These are phyloP conservation scores for Neofusicoccum sp. DNA, from an alignment of 2,329 filamentous ascomycete species.

Conservation along the genomic window DNA sequence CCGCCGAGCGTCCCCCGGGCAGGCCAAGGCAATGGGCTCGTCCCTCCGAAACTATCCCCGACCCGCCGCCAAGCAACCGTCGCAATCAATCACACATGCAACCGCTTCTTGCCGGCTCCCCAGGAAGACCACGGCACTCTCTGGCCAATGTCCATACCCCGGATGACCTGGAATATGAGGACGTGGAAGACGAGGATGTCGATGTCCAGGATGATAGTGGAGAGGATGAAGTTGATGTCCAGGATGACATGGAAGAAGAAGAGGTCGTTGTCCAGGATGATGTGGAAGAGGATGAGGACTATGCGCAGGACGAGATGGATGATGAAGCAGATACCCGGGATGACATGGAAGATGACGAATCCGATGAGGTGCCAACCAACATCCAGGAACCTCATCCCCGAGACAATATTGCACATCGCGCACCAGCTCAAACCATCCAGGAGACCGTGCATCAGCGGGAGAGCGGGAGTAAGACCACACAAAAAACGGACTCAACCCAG, in stretches of 20 bases:
- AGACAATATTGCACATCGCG: neutral
- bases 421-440: constrained; percentile 1
- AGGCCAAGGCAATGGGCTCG: neutral
- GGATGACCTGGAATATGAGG: too few relatives aligned
- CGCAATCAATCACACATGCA: neutral
- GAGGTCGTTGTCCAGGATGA: neutral
- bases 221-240: constrained; percentile 13
- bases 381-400: neutral
- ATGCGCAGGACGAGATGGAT: constrained; percentile 19
- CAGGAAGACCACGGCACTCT: neutral
- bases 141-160: too few relatives aligned
- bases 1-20: neutral
- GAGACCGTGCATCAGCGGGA: too few relatives aligned
- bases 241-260: constrained; percentile 13
- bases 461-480: too few relatives aligned
- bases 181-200: neutral
- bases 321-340: constrained; percentile 21
- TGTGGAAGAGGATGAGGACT: neutral
- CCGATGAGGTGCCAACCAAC: neutral
- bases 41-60: neutral
- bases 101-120: neutral
- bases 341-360: constrained; percentile 1
- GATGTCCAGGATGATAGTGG: constrained; percentile 19
- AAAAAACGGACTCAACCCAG: too few relatives aligned
- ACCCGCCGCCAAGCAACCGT: neutral